Evolutionary conservation across 192 early-diverging fungal genomes (phyloP).

Genomic region (Backusella sp.): DNA sequence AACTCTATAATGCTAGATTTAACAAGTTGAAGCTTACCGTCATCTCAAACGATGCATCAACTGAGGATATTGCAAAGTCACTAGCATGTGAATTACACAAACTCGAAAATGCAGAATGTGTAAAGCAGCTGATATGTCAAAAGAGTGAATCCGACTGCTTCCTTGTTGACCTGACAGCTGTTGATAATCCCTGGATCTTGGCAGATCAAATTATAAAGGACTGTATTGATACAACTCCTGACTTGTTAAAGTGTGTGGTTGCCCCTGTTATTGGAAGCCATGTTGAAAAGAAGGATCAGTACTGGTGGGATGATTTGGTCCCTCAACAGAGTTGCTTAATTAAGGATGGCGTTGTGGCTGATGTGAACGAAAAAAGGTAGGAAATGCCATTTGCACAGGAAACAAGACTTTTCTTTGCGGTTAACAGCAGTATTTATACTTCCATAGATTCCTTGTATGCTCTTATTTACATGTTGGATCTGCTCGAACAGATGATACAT

Average conservation of each 20-base stretch:
- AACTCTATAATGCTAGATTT: neutral
- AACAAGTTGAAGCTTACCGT: neutral
- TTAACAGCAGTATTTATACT: neutral
- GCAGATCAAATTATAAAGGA: neutral
- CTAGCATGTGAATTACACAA: neutral
- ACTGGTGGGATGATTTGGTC: constrained; percentile 5
- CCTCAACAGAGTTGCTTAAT: constrained; percentile 7
- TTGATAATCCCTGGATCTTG: neutral
- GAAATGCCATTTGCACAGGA: neutral
- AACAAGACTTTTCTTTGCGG: neutral
- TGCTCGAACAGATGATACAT: neutral
- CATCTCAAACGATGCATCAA: neutral
- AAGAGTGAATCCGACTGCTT: neutral
- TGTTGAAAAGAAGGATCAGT: neutral
- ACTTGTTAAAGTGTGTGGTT: neutral
- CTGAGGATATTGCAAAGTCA: neutral
- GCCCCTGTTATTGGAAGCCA: neutral
- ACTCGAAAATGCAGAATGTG: neutral
- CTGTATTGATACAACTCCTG: neutral
- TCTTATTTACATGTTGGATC: constrained; percentile 20
- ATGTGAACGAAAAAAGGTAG: neutral
- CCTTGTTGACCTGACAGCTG: neutral
- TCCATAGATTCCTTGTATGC: neutral
- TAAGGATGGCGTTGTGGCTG: neutral
- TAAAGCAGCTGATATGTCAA: neutral